Percentiles rank a stretch among this genome's conserved stretches.
phyloP scores from a whole-genome alignment of 2,329 filamentous ascomycete species.

The Chaetomium sp. region DNA sequence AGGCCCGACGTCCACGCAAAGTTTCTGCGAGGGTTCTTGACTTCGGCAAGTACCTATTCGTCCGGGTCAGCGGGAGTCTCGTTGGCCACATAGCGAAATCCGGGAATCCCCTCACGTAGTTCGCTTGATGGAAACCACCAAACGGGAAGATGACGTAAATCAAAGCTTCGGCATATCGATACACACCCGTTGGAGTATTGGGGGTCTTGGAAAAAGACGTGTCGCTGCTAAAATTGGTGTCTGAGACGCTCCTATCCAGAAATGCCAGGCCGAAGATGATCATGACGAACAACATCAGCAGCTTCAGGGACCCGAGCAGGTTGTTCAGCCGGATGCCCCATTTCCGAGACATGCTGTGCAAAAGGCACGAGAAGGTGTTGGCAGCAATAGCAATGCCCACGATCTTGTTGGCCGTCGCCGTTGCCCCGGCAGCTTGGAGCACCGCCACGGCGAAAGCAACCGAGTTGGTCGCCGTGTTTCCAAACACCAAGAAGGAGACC shows the following conservation, averaged over 20 bases:
- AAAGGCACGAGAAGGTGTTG: slow-evolving; percentile 27
- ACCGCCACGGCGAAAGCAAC: slow-evolving; percentile 26
- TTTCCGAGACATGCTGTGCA: slow-evolving; percentile 31
- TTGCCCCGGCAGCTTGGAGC: slow-evolving; percentile 20
- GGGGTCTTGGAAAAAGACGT: slow-evolving; percentile 21
- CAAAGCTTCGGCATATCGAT: slow-evolving; percentile 26
- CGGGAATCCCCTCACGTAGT: slow-evolving; percentile 20
- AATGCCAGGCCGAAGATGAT: slow-evolving; percentile 23
- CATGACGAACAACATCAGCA: slow-evolving; percentile 26
- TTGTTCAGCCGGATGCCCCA: slow-evolving; percentile 30
- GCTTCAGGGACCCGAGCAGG: slow-evolving; percentile 24
- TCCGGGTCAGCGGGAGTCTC: background rate
- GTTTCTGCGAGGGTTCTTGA: slow-evolving; percentile 24
- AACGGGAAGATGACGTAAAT: slow-evolving; percentile 28
- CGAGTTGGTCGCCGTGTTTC: slow-evolving; percentile 28
- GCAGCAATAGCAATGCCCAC: slow-evolving; percentile 25
- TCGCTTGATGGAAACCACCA: slow-evolving; percentile 30
- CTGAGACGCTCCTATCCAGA: slow-evolving; percentile 20
- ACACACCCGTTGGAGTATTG: slow-evolving; percentile 19
- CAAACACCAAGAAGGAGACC: slow-evolving; percentile 29
- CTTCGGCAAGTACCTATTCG: slow-evolving; percentile 23
- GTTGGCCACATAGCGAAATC: background rate
- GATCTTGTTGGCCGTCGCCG: slow-evolving; percentile 11
- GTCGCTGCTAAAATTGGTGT: slow-evolving; percentile 18
- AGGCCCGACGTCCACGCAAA: slow-evolving; percentile 22